Evolutionary conservation across 441 rosid species (phyloP), one percentile per base, ranked within the genome.

Genomic region (Syzygium syzygioides): DNA sequence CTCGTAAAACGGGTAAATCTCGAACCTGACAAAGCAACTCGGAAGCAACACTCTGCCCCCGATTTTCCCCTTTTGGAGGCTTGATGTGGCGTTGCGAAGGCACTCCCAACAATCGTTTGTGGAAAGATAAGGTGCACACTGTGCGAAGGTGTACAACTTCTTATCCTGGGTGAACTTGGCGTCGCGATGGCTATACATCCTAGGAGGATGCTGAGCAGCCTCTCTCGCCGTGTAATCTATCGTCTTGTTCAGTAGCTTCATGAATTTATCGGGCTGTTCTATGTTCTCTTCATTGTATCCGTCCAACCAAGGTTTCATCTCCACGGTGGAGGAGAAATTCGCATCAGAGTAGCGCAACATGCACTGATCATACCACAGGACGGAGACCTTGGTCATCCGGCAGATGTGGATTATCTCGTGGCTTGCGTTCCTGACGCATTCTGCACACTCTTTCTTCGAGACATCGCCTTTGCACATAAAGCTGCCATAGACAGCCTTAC

Each of bases 291-390:
- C n/a, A n/a, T n/a, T n/a, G n/a, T n/a, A n/a, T n/a, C n/a, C n/a
- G n/a, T n/a, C n/a, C n/a, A n/a, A n/a, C n/a, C n/a, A n/a, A n/a
- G n/a, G n/a, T n/a, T n/a, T n/a, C n/a, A n/a, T n/a, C n/a, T n/a
- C n/a, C n/a, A n/a, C n/a, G n/a, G n/a, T n/a, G n/a, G n/a, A n/a
- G n/a, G n/a, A n/a, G n/a, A n/a, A n/a, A n/a, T n/a, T n/a, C n/a
- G n/a, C n/a, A n/a, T n/a, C n/a, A n/a, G n/a, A n/a, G n/a, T n/a
- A n/a, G n/a, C 90, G 89, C 18, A 93, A n/a, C 93, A 89, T 86
- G 91, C 95, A 95, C 59, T 85, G 23, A 18, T 94, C 95, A 23
- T 92, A 93, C 94, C 94, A 94, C 11, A 95, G 84, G 83, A 92
- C 79, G 26, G 93, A 94, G 26, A 23, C 41, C 9, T n/a, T 60